These are phyloP conservation scores for Oryza longistaminata DNA, from an alignment of 176 grass and related monocot species.

Conservation along the genomic window DNA sequence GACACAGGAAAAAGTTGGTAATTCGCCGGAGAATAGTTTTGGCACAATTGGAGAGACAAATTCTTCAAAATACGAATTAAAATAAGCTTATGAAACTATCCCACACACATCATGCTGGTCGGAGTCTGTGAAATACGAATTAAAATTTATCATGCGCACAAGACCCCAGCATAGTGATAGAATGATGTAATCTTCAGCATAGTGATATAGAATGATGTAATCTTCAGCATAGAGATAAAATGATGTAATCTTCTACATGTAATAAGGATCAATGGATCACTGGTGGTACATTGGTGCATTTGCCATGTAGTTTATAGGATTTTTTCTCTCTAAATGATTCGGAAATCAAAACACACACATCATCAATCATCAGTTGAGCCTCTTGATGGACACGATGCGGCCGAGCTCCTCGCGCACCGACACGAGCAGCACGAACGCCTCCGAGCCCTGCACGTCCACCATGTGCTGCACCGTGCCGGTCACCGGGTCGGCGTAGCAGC, in stretches of 20 bases:
- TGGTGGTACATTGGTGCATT: not conserved
- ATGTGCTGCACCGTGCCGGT: not conserved
- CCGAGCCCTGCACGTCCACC: not conserved
- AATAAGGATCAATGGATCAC: not conserved
- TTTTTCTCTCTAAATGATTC: not conserved
- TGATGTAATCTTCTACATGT: not conserved
- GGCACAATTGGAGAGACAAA: too few relatives aligned
- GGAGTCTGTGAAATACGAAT: too few relatives aligned
- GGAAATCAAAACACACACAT: not conserved
- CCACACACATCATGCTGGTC: too few relatives aligned
- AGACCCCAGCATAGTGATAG: too few relatives aligned
- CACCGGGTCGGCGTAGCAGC: not conserved
- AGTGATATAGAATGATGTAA: too few relatives aligned
- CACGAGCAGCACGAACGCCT: not conserved
- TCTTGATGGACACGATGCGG: not conserved
- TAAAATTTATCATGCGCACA: too few relatives aligned
- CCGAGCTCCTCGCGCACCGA: not conserved
- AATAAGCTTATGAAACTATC: too few relatives aligned
- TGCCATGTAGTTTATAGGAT: not conserved
- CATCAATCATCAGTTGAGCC: not conserved
- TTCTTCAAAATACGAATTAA: too few relatives aligned
- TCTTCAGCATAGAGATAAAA: too few relatives aligned
- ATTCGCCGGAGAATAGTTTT: too few relatives aligned
- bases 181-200: not conserved
- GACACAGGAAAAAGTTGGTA: too few relatives aligned